Evolutionary conservation across 2,329 filamentous ascomycete species (phyloP), one percentile per base, ranked within the genome.

Genomic region (Conoideocrella luteorostrata): DNA sequence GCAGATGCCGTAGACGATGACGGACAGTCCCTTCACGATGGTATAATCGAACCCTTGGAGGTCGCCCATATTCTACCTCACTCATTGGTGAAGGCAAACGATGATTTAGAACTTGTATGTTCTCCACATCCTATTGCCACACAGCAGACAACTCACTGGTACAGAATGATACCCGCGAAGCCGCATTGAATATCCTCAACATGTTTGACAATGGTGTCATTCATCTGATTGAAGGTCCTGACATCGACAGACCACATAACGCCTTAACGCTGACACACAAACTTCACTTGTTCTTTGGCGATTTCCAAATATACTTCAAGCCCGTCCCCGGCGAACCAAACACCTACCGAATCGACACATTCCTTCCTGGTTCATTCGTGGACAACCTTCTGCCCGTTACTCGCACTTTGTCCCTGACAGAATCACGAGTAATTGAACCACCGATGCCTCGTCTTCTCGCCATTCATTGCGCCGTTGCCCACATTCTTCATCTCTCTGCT

Each of bases 201-300:
- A 69, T 70, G 64, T 68, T 71, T 45, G 64, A 69, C 45, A 50
- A 41, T 24, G 60, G 58, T 21, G 53, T 62, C 28, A 52, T 53
- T 11, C 52, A 61, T 50, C 43, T 67, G 2, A 67, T 69, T 39
- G 55, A 67, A 34, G 65, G 65, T 39, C 42, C 48, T 21, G 55
- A 68, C 9, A 68, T 70, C 43, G 64, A 70, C 49, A 57, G 59
- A 38, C 62, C 64, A 21, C 48, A 51, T 20, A 70, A 71, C 50
- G 65, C 66, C 15, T 23, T 56, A 4, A 49, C 52, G 4, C 50
- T 56, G 13, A 55, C 50, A 10, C 29, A 29, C 7, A 40, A 18
- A 12, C 39, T 45, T 18, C 54, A 55, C 21, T 13, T 36, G 11
- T 28, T 18, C 3, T 53, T 57, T 46, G 52, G 52, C 21, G 41